These are phyloP conservation scores for Gigaspora rosea DNA, from an alignment of 192 early-diverging fungal genomes.

Conservation along the genomic window DNA sequence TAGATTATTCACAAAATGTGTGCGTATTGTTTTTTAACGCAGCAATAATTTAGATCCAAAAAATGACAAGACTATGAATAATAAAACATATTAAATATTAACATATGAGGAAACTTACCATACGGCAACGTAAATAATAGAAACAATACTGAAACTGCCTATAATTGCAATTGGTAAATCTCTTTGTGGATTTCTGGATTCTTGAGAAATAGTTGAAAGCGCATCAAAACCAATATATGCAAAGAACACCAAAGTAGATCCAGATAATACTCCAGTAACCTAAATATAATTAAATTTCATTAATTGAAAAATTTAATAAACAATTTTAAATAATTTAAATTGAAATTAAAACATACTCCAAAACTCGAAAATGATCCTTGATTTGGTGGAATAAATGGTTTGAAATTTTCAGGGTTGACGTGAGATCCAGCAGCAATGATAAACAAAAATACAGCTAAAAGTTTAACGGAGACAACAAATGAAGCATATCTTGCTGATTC, in stretches of 20 bases:
- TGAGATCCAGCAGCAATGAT: conserved; percentile 74
- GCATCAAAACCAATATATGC: conserved; percentile 90
- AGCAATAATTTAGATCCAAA: background rate
- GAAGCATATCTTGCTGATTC: conserved; percentile 76
- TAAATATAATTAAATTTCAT: too few species aligned
- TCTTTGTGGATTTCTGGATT: conserved; percentile 73
- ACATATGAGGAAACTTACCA: conserved; percentile 29
- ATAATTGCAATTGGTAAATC: conserved; percentile 90
- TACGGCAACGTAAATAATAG: conserved; percentile 75
- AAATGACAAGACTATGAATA: background rate
- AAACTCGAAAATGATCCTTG: conserved; percentile 57
- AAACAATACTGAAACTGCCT: conserved; percentile 74
- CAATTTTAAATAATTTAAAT: too few species aligned
- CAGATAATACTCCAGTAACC: conserved; percentile 65
- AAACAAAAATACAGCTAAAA: conserved; percentile 74
- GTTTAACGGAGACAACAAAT: conserved; percentile 70
- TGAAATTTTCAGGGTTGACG: conserved; percentile 71
- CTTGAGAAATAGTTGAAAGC: conserved; percentile 83
- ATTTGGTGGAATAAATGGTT: conserved; percentile 74
- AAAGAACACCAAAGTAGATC: conserved; percentile 74
- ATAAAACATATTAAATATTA: conserved; percentile 7
- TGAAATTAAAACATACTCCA: conserved; percentile 44
- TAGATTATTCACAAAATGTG: too few species aligned
- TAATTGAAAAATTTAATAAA: too few species aligned
- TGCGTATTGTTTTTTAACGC: too few species aligned